These are phyloP conservation scores for Phytophthora constricta DNA, from an alignment of 352 stramenopile genomes.

Conservation along the genomic window DNA sequence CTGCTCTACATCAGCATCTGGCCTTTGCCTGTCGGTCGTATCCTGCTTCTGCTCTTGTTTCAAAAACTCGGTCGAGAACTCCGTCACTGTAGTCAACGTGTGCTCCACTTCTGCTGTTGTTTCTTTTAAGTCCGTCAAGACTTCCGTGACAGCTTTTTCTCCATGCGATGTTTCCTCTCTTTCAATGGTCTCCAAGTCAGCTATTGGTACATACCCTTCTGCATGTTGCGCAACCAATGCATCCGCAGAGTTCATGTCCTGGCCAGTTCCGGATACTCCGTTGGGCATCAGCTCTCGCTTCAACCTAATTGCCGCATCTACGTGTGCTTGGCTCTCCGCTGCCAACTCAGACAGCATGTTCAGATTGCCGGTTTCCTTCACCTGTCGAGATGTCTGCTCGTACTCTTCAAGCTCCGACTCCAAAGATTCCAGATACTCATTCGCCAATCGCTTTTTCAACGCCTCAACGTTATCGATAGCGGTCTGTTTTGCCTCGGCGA, in stretches of 20 bases:
- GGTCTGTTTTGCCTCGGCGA: conserved; percentile 45
- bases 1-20: too few relatives aligned
- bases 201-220: background rate
- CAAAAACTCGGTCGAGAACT: background rate
- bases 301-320: conserved; percentile 15
- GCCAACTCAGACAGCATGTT: conserved; percentile 5
- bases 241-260: too few relatives aligned
- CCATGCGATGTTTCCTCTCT: conserved; percentile 3
- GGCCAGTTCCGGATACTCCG: background rate
- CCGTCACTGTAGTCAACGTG: conserved; percentile 19
- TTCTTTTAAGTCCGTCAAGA: conserved; percentile 13
- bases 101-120: conserved; percentile 26
- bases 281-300: conserved; percentile 11
- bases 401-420: conserved; percentile 47
- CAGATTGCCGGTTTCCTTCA: conserved; percentile 15
- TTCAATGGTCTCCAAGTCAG: conserved; percentile 4
- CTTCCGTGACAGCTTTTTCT: conserved; percentile 17
- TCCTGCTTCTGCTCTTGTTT: conserved; percentile 15
- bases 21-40: background rate
- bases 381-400: conserved; percentile 26
- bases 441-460: conserved; percentile 41
- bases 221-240: background rate
- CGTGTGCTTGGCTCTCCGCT: conserved; percentile 5
- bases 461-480: conserved; percentile 48
- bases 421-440: conserved; percentile 41